Percentiles rank a stretch among this genome's conserved stretches.
Conservation (phyloP, 441 rosid species). For the Cnidoscolus chayamansa region DNA sequence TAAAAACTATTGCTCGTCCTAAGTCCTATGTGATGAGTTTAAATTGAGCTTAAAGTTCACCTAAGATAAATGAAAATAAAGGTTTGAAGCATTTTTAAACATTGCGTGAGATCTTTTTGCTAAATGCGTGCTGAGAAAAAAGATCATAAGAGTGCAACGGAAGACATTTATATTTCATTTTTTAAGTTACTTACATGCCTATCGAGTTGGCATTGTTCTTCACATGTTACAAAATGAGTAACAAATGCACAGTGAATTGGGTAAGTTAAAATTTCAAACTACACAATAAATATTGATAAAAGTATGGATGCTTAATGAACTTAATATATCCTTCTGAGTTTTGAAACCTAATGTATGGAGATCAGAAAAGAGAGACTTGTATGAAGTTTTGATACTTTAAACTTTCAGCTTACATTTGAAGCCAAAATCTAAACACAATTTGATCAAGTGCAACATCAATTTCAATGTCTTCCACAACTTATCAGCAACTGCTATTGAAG, state of each 20-base stretch:
- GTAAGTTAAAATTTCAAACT: neutral
- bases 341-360: neutral
- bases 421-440: neutral
- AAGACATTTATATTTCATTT: neutral
- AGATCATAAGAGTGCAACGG: neutral
- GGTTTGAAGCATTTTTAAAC: neutral
- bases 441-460: no score
- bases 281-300: neutral
- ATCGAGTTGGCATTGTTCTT: neutral
- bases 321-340: neutral
- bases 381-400: neutral
- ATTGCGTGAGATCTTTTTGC: neutral
- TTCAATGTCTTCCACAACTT: neutral
- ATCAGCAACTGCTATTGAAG: neutral
- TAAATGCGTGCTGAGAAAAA: neutral
- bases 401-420: neutral
- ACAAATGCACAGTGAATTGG: neutral
- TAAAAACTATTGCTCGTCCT: neutral
- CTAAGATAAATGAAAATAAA: neutral
- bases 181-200: constrained; percentile 1
- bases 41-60: neutral
- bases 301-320: neutral
- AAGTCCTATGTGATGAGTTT: neutral
- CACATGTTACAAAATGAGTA: neutral
- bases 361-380: neutral